Evolutionary conservation across 441 rosid species (phyloP).

Genomic region (Theobroma grandiflorum): DNA sequence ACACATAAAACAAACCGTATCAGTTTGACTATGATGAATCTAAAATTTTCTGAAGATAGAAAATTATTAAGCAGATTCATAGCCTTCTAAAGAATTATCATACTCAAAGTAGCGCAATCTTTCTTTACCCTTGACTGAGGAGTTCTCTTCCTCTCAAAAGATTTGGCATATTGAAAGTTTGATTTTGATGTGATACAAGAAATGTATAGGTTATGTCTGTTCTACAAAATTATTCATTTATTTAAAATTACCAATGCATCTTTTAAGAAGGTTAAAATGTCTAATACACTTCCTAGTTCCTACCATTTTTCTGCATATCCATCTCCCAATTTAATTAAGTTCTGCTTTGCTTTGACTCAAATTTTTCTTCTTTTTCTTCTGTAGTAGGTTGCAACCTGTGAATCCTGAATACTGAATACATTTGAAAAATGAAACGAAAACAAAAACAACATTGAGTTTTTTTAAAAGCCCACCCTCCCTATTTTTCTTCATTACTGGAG

Average conservation of each 20-base stretch:
- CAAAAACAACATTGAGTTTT: not conserved
- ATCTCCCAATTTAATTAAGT: not conserved
- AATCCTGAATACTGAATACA: too few species aligned
- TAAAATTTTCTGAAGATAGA: not conserved
- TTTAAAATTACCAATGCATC: not conserved
- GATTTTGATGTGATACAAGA: not conserved
- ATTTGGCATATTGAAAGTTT: not conserved
- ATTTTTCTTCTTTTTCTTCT: not conserved
- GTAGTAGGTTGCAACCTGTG: not conserved
- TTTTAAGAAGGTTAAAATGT: not conserved
- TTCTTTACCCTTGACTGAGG: not conserved
- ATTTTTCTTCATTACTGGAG: not conserved
- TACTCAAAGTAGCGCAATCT: too few species aligned
- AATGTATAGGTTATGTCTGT: not conserved
- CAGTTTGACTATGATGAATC: not conserved
- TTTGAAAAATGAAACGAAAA: too few species aligned
- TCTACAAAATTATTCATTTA: not conserved
- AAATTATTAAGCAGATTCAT: constrained; percentile 3
- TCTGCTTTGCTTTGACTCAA: not conserved
- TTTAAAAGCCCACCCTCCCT: not conserved
- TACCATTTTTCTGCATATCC: not conserved
- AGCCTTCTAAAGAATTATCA: not conserved
- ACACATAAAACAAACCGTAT: not conserved
- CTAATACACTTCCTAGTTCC: not conserved
- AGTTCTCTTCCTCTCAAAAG: not conserved